These are phyloP conservation scores for Aspergillus costaricaensis DNA, from an alignment of 2,329 filamentous ascomycete species.

Conservation along the genomic window DNA sequence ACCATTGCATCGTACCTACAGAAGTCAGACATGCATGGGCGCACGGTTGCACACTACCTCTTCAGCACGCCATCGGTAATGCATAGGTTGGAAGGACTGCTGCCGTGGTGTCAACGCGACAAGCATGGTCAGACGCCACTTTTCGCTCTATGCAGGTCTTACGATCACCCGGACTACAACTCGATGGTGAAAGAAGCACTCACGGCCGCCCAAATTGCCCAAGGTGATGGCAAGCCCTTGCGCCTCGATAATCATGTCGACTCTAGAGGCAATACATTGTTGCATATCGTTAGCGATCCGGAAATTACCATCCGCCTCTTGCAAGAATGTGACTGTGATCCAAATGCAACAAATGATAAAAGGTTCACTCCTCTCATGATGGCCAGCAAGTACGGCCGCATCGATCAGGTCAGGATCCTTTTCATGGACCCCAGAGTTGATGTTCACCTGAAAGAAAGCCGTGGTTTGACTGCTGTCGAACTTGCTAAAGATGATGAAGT, in stretches of 20 bases:
- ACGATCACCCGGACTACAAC: constrained; percentile 85
- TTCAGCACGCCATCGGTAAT: constrained; percentile 89
- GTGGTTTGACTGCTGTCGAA: constrained; percentile 91
- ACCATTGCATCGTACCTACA: constrained; percentile 69
- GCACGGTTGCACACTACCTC: constrained; percentile 91
- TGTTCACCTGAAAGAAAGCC: constrained; percentile 75
- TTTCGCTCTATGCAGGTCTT: constrained; percentile 91
- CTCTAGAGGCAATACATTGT: constrained; percentile 84
- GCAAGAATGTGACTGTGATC: constrained; percentile 85
- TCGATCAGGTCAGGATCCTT: constrained; percentile 86
- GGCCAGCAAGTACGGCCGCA: constrained; percentile 94
- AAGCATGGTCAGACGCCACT: constrained; percentile 97
- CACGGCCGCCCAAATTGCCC: constrained; percentile 69
- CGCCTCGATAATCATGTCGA: constrained; percentile 94
- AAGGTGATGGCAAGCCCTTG: constrained; percentile 76
- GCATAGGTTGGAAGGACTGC: constrained; percentile 68
- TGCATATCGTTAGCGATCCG: constrained; percentile 93
- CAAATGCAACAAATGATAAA: constrained; percentile 93
- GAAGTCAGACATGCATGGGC: constrained; percentile 77
- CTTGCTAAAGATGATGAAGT: constrained; percentile 98
- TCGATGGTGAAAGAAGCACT: constrained; percentile 85
- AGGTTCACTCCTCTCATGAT: constrained; percentile 96
- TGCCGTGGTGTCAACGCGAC: constrained; percentile 89
- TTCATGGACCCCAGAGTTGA: constrained; percentile 89
- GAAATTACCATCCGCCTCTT: constrained; percentile 74